phyloP scores from a whole-genome alignment of 768 basidiomycete species.

The Chiua virens region DNA sequence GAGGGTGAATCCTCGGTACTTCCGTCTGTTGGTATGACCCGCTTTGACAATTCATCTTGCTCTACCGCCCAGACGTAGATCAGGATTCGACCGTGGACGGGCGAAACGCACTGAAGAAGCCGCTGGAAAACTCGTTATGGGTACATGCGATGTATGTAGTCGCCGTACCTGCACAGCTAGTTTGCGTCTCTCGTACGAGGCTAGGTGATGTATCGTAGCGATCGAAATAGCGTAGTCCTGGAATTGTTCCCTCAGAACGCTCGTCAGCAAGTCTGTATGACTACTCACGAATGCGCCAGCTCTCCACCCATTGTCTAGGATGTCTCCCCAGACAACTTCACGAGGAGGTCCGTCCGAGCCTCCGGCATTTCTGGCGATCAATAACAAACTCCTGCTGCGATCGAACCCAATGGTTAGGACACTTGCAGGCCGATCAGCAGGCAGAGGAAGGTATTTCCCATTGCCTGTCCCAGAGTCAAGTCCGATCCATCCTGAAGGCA shows the following conservation, averaged over 20 bases:
- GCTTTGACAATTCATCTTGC: constrained; percentile 83
- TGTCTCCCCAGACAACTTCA: constrained; percentile 83
- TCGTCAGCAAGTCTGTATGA: not conserved
- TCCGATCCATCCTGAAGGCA: constrained; percentile 80
- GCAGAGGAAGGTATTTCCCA: constrained; percentile 91
- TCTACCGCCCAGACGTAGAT: constrained; percentile 98
- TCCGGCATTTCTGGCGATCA: constrained; percentile 69
- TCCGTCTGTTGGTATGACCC: constrained; percentile 48
- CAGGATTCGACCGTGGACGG: constrained; percentile 71
- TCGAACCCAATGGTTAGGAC: constrained; percentile 84
- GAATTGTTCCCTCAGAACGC: not conserved
- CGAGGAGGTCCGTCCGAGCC: constrained; percentile 40
- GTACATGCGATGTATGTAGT: not conserved
- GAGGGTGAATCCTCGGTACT: constrained; percentile 10
- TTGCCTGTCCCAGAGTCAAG: constrained; percentile 97
- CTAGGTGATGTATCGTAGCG: constrained; percentile 95
- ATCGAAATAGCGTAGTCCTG: constrained; percentile 98
- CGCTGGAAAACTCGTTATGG: constrained; percentile 39
- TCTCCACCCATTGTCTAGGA: constrained; percentile 73
- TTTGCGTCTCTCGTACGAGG: constrained; percentile 72
- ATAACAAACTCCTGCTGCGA: constrained; percentile 74
- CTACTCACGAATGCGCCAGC: constrained; percentile 72
- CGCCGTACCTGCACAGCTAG: constrained; percentile 67
- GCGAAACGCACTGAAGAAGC: constrained; percentile 63
- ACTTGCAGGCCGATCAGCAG: constrained; percentile 55